A percentile compares a stretch with the other conserved stretches of the same genome.
Conservation (phyloP, 2,329 filamentous ascomycete species). For the Pseudogymnoascus sp. region DNA sequence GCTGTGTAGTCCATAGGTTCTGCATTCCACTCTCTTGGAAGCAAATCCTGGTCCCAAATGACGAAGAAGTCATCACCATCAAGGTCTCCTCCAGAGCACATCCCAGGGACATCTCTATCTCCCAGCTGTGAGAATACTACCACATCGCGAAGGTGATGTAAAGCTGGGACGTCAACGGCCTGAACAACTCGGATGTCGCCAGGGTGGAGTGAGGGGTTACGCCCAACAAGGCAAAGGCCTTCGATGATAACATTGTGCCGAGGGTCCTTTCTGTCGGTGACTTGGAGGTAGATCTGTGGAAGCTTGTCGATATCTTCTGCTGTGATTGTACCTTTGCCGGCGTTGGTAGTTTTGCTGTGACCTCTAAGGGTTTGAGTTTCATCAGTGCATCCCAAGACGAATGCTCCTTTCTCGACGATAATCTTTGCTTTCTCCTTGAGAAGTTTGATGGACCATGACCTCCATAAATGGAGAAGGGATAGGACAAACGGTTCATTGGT, state of each 20-base stretch:
- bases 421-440: constrained; percentile 92
- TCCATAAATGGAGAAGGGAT: constrained; percentile 76
- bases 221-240: constrained; percentile 74
- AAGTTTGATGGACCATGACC: constrained; percentile 79
- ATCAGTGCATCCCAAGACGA: constrained; percentile 81
- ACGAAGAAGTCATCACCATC: constrained; percentile 95
- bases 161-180: constrained; percentile 66
- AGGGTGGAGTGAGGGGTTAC: constrained; percentile 89
- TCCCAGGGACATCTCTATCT: constrained; percentile 77
- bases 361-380: constrained; percentile 72
- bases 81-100: constrained; percentile 93
- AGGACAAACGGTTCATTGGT: constrained; percentile 71
- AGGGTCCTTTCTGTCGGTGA: constrained; percentile 52
- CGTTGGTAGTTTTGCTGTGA: constrained; percentile 48
- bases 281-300: constrained; percentile 84
- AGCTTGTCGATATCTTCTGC: constrained; percentile 45
- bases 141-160: constrained; percentile 74
- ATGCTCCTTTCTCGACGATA: constrained; percentile 72
- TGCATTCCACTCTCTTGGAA: constrained; percentile 64
- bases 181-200: constrained; percentile 85
- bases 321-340: constrained; percentile 20
- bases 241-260: constrained; percentile 53
- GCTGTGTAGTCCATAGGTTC: constrained; percentile 71
- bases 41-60: constrained; percentile 74
- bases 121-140: constrained; percentile 81